These are phyloP conservation scores for Rutstroemia sp. DNA, from an alignment of 2,329 filamentous ascomycete species.

Conservation along the genomic window DNA sequence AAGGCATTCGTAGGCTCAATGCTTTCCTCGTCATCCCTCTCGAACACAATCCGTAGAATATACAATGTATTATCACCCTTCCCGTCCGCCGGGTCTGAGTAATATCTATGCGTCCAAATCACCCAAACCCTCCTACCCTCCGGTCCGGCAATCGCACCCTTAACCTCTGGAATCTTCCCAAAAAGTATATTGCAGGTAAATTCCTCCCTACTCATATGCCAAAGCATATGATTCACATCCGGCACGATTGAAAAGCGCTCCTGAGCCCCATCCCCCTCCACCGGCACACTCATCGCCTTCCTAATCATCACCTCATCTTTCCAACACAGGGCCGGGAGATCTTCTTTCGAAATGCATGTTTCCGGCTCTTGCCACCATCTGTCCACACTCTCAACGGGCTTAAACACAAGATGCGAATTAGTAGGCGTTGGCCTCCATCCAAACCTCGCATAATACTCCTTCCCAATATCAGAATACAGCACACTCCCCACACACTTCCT, in stretches of 20 bases:
- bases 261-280: constrained; percentile 28
- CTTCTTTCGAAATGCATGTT: constrained; percentile 43
- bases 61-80: constrained; percentile 53
- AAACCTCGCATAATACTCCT: constrained; percentile 65
- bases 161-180: constrained; percentile 45
- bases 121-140: constrained; percentile 58
- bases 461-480: constrained; percentile 79
- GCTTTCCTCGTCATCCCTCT: constrained; percentile 36
- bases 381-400: constrained; percentile 28
- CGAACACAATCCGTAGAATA: constrained; percentile 60
- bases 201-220: constrained; percentile 74
- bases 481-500: constrained; percentile 48
- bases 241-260: constrained; percentile 58
- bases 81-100: constrained; percentile 39
- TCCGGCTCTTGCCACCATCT: constrained; percentile 27
- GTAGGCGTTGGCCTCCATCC: constrained; percentile 72
- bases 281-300: constrained; percentile 33
- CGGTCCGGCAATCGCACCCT: constrained; percentile 59
- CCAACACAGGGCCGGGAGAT: constrained; percentile 53
- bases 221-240: constrained; percentile 59
- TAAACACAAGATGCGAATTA: constrained; percentile 57
- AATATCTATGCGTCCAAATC: constrained; percentile 61
- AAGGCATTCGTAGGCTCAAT: neutral
- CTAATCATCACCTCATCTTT: constrained; percentile 51
- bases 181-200: constrained; percentile 62